Base-by-base conservation (phyloP, 2,329 filamentous ascomycete species). In the Exophiala bonariae region DNA sequence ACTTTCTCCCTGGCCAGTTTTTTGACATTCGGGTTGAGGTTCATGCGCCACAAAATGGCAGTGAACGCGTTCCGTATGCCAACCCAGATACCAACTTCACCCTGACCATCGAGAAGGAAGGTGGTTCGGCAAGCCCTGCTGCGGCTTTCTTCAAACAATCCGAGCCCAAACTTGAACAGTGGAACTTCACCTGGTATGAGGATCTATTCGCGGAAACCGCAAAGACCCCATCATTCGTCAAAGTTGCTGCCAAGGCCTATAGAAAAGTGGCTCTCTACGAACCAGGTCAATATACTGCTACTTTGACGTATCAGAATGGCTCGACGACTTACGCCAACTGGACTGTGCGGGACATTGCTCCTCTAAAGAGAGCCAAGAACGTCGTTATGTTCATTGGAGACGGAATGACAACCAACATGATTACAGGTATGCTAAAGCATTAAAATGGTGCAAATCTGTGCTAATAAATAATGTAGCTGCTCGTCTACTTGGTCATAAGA, bases 1-100 rank as follows among this genome's bases (percentile, higher is more conserved):
- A 93, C 61, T 93, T 93, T 70, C 78, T 95, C 2, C 83, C 88
- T 4, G 88, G 88, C 10, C 88, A 93, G 70, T 85, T 81, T 65
- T 93, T 93, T 62, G 89, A 93, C 64, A 83, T 95, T 54, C 84
- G 88, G 50, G 79, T 92, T 50, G 88, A 93, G 66, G 81, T 93
- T 22, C 87, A 92, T 63, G 86, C 87, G 8, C 87, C 87, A 4
- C 76, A 85, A 63, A 93, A 93, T 66, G 88, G 89, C 56, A 87
- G 85, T 30, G 87, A 93, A 67, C 83, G 83, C n/a, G 87, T 82
- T 52, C 80, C 82, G 57, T 69, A 79, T 47, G 81, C 81, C 49
- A 76, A 80, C 57, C 83, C 87, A 11, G 87, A 93, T 64, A 78
- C 86, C 62, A 76, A 81, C 41, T 93, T 95, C 74, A 85, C 80